A percentile compares a stretch with the other conserved stretches of the same genome.
Evolutionary conservation across 805 yeast species (phyloP).

Genomic region (Lachancea fermentati): DNA sequence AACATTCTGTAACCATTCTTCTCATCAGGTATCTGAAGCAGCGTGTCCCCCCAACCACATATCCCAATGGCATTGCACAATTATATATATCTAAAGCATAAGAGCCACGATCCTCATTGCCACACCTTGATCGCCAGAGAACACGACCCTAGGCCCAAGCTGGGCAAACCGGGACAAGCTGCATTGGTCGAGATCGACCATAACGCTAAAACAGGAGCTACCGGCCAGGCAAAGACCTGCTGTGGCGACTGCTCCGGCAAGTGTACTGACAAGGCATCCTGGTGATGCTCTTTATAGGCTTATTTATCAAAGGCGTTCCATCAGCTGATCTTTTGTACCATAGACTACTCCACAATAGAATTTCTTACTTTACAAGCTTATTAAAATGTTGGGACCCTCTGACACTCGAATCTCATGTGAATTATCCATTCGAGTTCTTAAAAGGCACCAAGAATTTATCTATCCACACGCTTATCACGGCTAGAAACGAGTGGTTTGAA

Average conservation of each 20-base stretch:
- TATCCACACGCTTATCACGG: conserved; percentile 34
- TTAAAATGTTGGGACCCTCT: conserved; percentile 28
- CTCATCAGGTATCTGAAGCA: not conserved
- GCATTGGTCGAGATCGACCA: not conserved
- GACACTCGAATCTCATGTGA: conserved; percentile 33
- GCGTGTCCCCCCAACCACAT: not conserved
- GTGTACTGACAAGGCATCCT: conserved; percentile 1
- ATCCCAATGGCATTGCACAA: conserved; percentile 20
- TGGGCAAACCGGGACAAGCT: conserved; percentile 1
- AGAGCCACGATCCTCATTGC: conserved; percentile 18
- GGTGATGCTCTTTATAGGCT: not conserved
- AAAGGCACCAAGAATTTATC: conserved; percentile 21
- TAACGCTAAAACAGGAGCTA: not conserved
- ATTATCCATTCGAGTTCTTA: conserved; percentile 34
- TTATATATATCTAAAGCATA: conserved; percentile 21
- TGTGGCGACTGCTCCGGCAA: conserved; percentile 9
- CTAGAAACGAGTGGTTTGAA: conserved; percentile 12
- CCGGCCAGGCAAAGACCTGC: conserved; percentile 2
- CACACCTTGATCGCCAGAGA: conserved; percentile 20
- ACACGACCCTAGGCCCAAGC: conserved; percentile 14
- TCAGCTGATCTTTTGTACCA: not conserved
- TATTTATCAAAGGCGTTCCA: not conserved
- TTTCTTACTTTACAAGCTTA: not conserved
- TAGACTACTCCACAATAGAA: not conserved
- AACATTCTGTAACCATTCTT: not conserved